Evolutionary conservation across 306 rosid species (phyloP).

Genomic region (Cucurbita moschata): DNA sequence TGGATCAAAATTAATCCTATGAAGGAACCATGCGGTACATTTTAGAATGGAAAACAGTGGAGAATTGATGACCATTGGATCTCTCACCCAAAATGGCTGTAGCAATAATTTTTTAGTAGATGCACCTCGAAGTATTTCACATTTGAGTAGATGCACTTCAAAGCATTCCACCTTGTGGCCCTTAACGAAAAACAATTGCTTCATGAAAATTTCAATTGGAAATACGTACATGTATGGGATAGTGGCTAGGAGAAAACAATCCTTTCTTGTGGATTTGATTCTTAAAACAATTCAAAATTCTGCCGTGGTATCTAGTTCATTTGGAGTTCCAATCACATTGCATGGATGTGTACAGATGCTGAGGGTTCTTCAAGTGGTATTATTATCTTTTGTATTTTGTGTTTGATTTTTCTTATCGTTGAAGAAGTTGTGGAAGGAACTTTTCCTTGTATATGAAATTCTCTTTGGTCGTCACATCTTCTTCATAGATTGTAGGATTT

Average conservation of each 20-base stretch:
- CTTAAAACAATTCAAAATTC: not conserved
- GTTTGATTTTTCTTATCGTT: not conserved
- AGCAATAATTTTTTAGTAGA: not conserved
- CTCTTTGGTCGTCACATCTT: not conserved
- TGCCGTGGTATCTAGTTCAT: too few relatives aligned
- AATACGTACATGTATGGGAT: not conserved
- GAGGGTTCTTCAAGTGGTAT: too few relatives aligned
- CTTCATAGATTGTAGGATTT: not conserved
- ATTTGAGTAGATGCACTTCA: not conserved
- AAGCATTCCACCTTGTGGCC: not conserved
- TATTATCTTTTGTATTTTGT: not conserved
- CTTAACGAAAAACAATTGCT: not conserved
- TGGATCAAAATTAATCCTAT: not conserved
- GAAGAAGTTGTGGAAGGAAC: not conserved
- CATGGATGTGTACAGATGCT: too few relatives aligned
- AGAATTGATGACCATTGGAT: not conserved
- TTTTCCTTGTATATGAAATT: not conserved
- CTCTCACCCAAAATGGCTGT: not conserved
- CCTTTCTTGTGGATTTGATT: not conserved
- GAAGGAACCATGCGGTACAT: not conserved
- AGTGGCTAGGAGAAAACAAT: not conserved
- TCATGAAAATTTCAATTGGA: not conserved
- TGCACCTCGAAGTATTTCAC: not conserved
- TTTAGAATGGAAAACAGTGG: not conserved
- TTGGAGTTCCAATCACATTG: too few relatives aligned